Base-by-base conservation (phyloP, 306 rosid genomes). In the Quercus rubra region DNA sequence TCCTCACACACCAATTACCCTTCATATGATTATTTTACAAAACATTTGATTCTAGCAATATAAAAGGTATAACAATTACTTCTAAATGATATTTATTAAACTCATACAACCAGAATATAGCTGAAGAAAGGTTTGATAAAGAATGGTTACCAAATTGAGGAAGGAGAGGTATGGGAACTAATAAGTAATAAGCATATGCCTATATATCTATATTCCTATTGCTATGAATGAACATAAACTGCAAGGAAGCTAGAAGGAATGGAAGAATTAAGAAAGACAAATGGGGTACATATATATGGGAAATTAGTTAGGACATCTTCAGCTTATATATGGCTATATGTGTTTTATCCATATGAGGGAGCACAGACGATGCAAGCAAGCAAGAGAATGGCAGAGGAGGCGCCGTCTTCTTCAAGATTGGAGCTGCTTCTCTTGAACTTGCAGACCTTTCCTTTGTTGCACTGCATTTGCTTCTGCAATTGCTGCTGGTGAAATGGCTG, bases 351-450 rank as follows among this genome's bases (percentile, higher is more conserved):
- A 83, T 80, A 79, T 9, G 85, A 86, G 74, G 97, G 97, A 19
- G 94, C 64, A 83, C 92, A 93, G 69, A 91, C 99, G 43, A 95
- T 90, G 87, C 99, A 95, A 90, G 99, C 99, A 38, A 95, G 98
- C 82, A 93, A 85, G 80, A 95, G 92, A 83, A 95, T 93, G 64
- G 99, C 99, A 15, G 99, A 88, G 75, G 96, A 93, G 71, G 81
- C 93, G n/a, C 88, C 98, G 71, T 93, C 97, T 19, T 93, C 96
- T 79, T 90, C 99, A 12, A 90, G 74, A 73, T 85, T 85, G 75
- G 98, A 91, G 68, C 75, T 87, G 82, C 99, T 95, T 33, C 99
- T 93, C 87, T 95, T 95, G 92, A 95, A 95, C 73, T 90, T 95
- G 70, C 86, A 81, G 5, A 70, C 79, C 74, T 90, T 95, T 15